Conservation (phyloP, 2,329 filamentous ascomycete genomes). For the Fusarium xylarioides region DNA sequence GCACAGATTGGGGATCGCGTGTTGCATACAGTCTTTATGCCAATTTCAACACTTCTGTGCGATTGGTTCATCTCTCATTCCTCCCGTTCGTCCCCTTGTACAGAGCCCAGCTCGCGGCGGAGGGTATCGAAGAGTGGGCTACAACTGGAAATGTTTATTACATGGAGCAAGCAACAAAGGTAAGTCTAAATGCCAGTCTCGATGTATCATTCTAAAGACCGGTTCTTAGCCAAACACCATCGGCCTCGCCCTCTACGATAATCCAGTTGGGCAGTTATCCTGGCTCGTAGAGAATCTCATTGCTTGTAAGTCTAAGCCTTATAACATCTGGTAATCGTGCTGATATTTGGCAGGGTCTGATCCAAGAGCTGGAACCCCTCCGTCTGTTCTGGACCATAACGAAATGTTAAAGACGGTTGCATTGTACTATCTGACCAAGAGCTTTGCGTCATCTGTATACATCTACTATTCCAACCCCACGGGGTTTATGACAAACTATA, state of each 20-base stretch:
- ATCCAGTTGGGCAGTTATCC: not conserved
- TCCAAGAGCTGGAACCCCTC: not conserved
- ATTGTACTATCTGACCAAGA: not conserved
- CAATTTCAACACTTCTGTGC: not conserved
- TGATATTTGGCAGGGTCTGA: not conserved
- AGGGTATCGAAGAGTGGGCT: not conserved
- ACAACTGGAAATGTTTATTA: not conserved
- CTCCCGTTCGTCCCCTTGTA: not conserved
- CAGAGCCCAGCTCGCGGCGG: not conserved
- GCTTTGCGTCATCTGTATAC: not conserved
- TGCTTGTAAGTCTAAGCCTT: not conserved
- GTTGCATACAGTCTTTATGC: not conserved
- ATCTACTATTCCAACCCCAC: not conserved
- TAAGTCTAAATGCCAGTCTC: not conserved
- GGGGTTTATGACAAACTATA: not conserved
- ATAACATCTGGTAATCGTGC: accelerated
- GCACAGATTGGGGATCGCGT: not conserved
- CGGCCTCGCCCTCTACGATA: not conserved
- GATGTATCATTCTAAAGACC: not conserved
- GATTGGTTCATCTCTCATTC: not conserved
- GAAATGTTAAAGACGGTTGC: not conserved
- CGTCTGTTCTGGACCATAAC: not conserved
- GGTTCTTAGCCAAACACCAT: not conserved
- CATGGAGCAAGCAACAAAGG: not conserved
- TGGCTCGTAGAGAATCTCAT: not conserved